Evolutionary conservation across 169 alveolate species (phyloP), one percentile per base, ranked within the genome.

Genomic region (Plasmodium adleri): DNA sequence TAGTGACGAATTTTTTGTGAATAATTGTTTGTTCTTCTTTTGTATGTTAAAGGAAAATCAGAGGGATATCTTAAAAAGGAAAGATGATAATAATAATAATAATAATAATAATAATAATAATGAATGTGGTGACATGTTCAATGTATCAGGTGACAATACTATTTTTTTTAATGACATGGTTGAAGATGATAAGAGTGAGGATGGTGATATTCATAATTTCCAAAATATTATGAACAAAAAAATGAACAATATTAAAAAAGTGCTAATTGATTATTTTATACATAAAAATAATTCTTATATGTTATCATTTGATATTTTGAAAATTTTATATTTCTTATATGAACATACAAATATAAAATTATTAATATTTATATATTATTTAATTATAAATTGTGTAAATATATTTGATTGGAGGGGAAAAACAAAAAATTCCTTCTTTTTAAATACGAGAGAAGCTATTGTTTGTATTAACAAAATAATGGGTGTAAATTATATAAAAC

Each of bases 291-390:
- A 72, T 67, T 26, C 52, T 8, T 43, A 56, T 28, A 68, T 67
- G 32, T 26, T 56, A 4, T 68, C 91, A 10, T 83, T 83, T 32
- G 83, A 83, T 10, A 52, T 83, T 52, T 68, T 83, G 22, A 20
- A 32, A 67, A 83, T 54, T 56, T 62, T 83, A 28, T 83, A 83
- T 83, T 58, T 68, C 28, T 15, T 83, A 59, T 83, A 26, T 66
- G 67, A 45, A 20, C 32, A 83, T 26, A 54, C 59, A n/a, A 83
- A 24, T 56, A n/a, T 17, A 2, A 83, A 43, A 24, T 26, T 83
- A 8, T 50, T 83, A 45, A 13, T 52, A 12, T 83, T 67, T 63
- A 83, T 83, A 68, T 83, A 83, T 68, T 68, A 39, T 3, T 10
- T 83, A 26, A 83, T 83, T 68, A 43, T 83, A 67, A 83, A 83